Base-by-base conservation (phyloP, 352 stramenopile genomes). In the Blastocystis sp. region DNA sequence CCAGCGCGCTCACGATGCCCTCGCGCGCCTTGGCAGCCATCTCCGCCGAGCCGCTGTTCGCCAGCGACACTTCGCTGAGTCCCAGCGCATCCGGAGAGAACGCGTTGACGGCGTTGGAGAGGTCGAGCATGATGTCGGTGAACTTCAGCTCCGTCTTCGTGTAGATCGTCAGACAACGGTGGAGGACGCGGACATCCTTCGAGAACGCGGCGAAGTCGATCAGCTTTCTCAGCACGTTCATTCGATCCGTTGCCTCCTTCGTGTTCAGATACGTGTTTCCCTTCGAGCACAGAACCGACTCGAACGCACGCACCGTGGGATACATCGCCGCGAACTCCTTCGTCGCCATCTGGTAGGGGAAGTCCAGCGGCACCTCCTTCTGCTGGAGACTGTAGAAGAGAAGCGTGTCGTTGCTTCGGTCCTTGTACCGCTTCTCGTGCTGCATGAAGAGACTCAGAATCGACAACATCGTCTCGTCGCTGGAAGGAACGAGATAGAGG, bases 1-100 rank as follows among this genome's bases (percentile, higher is more conserved):
- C 92, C 32, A 96, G 85, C 2, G 91, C 89, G 84, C 98, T 98
- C 56, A 98, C 94, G 88, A 98, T 95, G 89, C 98, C 97, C 44
- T 95, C 91, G 87, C 96, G 92, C 27, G 90, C 92, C 84, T 91
- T 95, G 38, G 92, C 89, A 11, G 89, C 91, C 64, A 87, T 89
- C 87, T 93, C 84, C 42, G 84, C 89, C 69, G 89, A 89, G 53
- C 91, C 89, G 67, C 89, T 90, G 56, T 89, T 87, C 87, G 90
- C 86, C 67, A 92, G 84, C 24, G 88, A 71, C n/a, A 56, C 32
- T 48, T 90, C 89, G 34, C 75, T 72, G 24, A 98, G 88, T 84
- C 92, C 93, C 94, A 95, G 98, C 89, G 96, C 90, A 89, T 98
- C 98, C 36, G 98, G 90, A 46, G 95, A 38, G 51, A 81, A 65